phyloP scores from a whole-genome alignment of 257 asterid genomes.

The Gardenia jasminoides region DNA sequence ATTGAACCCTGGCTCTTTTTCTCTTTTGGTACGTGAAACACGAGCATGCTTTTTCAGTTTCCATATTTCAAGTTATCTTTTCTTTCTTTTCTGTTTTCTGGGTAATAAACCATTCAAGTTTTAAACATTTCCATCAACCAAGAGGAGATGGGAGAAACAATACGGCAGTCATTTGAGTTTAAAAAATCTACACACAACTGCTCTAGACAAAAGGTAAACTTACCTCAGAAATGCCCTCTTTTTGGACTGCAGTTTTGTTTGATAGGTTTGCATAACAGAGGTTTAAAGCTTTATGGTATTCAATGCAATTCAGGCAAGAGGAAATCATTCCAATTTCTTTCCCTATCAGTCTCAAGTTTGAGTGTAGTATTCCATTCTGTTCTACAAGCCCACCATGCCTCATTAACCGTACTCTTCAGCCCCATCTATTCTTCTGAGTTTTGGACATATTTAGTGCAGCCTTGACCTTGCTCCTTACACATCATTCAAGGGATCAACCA shows the following conservation, averaged over 20 bases:
- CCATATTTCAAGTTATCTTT: background rate
- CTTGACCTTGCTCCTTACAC: conserved; percentile 9
- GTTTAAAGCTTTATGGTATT: background rate
- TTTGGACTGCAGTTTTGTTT: no score
- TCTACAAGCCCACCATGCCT: conserved; percentile 1
- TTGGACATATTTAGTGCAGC: conserved; percentile 14
- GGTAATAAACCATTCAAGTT: no score
- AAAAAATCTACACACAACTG: no score
- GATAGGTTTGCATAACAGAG: no score
- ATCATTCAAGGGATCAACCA: conserved; percentile 5
- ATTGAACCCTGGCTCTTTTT: background rate
- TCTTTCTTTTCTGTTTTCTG: no score
- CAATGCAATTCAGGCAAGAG: background rate
- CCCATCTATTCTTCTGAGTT: background rate
- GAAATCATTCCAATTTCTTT: background rate
- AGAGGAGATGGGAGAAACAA: background rate
- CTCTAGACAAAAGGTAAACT: background rate
- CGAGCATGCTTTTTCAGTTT: background rate
- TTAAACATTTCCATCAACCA: background rate
- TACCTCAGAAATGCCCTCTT: background rate
- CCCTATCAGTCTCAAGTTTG: background rate
- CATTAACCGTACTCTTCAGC: background rate
- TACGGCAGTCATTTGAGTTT: no score
- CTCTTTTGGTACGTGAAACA: background rate
- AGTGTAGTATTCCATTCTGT: background rate